phyloP scores from a whole-genome alignment of 1,284 basidiomycete species.

The Cystobasidiaceae sp. region DNA sequence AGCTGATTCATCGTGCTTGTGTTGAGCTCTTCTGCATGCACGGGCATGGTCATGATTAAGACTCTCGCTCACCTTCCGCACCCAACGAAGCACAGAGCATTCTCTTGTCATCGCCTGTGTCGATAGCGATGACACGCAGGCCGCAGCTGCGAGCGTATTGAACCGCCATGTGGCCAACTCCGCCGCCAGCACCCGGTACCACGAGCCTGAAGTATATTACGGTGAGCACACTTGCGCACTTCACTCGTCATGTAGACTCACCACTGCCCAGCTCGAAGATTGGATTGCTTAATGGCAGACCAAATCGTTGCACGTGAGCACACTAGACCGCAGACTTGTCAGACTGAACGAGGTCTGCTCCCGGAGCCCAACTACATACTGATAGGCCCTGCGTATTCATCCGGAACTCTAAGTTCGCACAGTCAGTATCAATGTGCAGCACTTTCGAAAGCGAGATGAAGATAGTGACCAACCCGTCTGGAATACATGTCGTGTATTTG shows the following conservation, averaged over 20 bases:
- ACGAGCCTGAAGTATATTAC: constrained; percentile 12
- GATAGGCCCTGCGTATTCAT: constrained; percentile 8
- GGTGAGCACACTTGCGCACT: not conserved
- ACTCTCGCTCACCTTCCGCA: not conserved
- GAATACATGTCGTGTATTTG: constrained; percentile 4
- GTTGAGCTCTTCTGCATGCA: constrained; percentile 1
- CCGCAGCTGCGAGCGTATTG: constrained; percentile 37
- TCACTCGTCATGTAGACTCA: not conserved
- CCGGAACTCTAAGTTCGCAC: not conserved
- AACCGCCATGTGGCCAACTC: constrained; percentile 33
- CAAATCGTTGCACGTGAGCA: constrained; percentile 40
- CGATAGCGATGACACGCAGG: constrained; percentile 38
- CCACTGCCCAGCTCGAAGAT: constrained; percentile 26
- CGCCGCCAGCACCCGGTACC: constrained; percentile 38
- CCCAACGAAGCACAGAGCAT: constrained; percentile 32
- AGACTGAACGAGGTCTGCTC: not conserved
- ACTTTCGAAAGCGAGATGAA: no score
- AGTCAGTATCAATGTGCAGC: not conserved
- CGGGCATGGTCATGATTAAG: constrained; percentile 23
- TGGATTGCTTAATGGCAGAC: constrained; percentile 34
- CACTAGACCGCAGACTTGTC: not conserved
- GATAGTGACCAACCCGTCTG: not conserved
- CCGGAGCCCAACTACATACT: not conserved
- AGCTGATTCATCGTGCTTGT: constrained; percentile 7
- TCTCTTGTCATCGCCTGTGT: constrained; percentile 39